Evolutionary conservation across 2,329 filamentous ascomycete genomes (phyloP).

Genomic region (Teratosphaeria gauchensis): DNA sequence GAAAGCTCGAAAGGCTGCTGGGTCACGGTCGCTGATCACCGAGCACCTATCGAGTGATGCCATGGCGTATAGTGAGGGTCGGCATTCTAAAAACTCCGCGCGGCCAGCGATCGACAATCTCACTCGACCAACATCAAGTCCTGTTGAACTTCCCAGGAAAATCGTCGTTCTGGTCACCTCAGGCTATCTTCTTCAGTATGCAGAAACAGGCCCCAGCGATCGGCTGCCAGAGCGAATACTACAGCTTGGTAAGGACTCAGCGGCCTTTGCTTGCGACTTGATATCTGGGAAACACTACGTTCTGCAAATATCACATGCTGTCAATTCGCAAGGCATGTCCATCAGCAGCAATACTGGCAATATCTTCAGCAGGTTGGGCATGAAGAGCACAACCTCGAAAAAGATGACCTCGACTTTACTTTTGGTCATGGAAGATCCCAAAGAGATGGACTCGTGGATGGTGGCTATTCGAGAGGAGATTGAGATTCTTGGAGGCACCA

Average conservation of each 20-base stretch:
- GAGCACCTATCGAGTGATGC: not conserved
- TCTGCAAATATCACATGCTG: slow-evolving; percentile 60
- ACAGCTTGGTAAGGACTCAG: slow-evolving; percentile 62
- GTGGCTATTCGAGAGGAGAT: slow-evolving; percentile 59
- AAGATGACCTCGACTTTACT: slow-evolving; percentile 51
- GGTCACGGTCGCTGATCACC: not conserved
- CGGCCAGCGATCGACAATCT: not conserved
- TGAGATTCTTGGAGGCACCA: slow-evolving; percentile 58
- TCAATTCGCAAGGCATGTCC: slow-evolving; percentile 47
- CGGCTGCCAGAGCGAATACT: slow-evolving; percentile 65
- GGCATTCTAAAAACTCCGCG: not conserved
- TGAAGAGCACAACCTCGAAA: slow-evolving; percentile 32
- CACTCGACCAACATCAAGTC: slow-evolving; percentile 2
- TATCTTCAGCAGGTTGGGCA: slow-evolving; percentile 55
- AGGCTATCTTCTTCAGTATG: slow-evolving; percentile 66
- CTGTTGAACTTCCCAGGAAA: slow-evolving; percentile 53
- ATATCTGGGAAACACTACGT: slow-evolving; percentile 76
- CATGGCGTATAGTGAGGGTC: not conserved
- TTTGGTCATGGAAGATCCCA: slow-evolving; percentile 61
- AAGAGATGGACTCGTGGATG: slow-evolving; percentile 71
- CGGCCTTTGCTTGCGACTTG: slow-evolving; percentile 69
- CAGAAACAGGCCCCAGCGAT: slow-evolving; percentile 59
- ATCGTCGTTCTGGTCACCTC: slow-evolving; percentile 62
- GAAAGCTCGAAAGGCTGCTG: slow-evolving; percentile 6
- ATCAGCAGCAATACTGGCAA: slow-evolving; percentile 45